Percentiles rank a stretch among this genome's conserved stretches.
Conservation (phyloP, 2,329 filamentous ascomycete species). For the Monilinia fructicola region DNA sequence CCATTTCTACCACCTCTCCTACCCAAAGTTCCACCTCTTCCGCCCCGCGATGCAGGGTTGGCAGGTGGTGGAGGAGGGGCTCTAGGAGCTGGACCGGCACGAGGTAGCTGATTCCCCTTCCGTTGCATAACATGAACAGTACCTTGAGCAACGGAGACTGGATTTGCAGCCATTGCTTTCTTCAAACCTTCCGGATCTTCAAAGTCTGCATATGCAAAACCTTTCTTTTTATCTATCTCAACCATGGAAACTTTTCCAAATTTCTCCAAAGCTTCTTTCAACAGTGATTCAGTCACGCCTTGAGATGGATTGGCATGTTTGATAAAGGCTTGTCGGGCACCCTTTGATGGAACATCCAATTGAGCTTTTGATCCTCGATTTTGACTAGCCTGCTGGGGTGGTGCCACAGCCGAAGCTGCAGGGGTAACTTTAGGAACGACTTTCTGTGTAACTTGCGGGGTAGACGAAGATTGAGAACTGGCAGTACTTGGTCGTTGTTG, state of each 20-base stretch:
- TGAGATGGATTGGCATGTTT: conserved; percentile 87
- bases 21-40: conserved; percentile 32
- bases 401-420: conserved; percentile 33
- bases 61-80: conserved; percentile 26
- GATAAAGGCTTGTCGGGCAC: conserved; percentile 68
- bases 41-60: conserved; percentile 28
- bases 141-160: conserved; percentile 78
- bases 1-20: conserved; percentile 34
- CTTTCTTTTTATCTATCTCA: conserved; percentile 92
- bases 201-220: conserved; percentile 92
- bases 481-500: conserved; percentile 34
- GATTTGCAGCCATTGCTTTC: conserved; percentile 79
- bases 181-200: conserved; percentile 67
- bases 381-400: conserved; percentile 29
- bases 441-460: conserved; percentile 28
- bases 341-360: conserved; percentile 42
- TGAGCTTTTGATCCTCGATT: conserved; percentile 36
- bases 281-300: conserved; percentile 79
- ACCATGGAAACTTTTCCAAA: conserved; percentile 77
- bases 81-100: conserved; percentile 65
- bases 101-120: conserved; percentile 76
- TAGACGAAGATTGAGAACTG: conserved; percentile 11
- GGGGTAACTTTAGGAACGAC: conserved; percentile 29
- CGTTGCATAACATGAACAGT: conserved; percentile 84
- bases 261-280: conserved; percentile 69